Evolutionary conservation across 345 rosid genomes (phyloP).

Genomic region (Salix suchowensis): DNA sequence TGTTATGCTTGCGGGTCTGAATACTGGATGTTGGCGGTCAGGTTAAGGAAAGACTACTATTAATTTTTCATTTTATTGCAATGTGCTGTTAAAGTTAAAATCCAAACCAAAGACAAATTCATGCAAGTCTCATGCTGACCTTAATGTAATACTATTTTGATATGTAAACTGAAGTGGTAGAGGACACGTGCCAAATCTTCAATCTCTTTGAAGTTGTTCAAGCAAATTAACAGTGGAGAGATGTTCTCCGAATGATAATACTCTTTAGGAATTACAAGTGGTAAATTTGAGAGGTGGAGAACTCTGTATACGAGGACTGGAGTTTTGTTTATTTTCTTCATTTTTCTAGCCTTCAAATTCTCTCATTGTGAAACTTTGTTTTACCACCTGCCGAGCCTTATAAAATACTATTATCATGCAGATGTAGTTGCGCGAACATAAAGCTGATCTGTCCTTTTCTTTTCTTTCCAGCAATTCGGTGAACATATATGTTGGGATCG

Average conservation of each 20-base stretch:
- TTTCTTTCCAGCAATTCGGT: slow-evolving; percentile 69
- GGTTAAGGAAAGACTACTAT: too few relatives aligned
- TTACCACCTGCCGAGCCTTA: neutral
- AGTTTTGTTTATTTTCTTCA: neutral
- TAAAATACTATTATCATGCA: neutral
- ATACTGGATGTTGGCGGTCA: neutral
- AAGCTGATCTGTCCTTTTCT: neutral
- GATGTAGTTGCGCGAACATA: neutral
- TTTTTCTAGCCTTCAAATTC: neutral
- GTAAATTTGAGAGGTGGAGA: neutral
- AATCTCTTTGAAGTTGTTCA: neutral
- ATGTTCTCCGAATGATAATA: too few relatives aligned
- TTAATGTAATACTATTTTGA: neutral
- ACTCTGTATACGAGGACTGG: neutral
- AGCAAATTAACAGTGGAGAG: too few relatives aligned
- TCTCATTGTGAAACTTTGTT: neutral
- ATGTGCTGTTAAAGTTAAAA: neutral
- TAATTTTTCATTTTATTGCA: neutral
- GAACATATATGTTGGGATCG: slow-evolving; percentile 89
- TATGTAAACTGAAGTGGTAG: neutral
- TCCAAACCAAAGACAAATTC: neutral
- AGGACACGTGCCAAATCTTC: neutral
- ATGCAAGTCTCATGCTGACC: neutral
- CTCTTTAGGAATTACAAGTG: too few relatives aligned
- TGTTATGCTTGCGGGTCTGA: neutral